phyloP scores from a whole-genome alignment of 176 grass and related monocot species.

The Oryza punctata region DNA sequence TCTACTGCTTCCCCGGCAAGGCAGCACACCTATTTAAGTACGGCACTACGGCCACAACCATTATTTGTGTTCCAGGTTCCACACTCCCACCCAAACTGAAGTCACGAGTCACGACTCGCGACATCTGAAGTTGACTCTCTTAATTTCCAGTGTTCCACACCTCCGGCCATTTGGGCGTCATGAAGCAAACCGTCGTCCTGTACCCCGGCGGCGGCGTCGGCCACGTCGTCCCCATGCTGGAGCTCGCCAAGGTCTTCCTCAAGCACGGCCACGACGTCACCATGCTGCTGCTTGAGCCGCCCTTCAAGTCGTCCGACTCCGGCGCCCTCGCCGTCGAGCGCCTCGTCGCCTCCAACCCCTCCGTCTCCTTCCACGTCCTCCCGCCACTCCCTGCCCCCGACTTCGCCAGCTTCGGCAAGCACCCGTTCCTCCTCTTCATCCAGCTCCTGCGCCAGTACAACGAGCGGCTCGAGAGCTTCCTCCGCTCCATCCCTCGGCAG shows the following conservation, averaged over 20 bases:
- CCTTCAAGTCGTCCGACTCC: constrained; percentile 21
- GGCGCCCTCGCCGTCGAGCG: background rate
- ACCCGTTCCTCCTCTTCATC: constrained; percentile 4
- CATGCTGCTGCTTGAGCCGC: constrained; percentile 26
- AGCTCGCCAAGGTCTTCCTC: constrained; percentile 24
- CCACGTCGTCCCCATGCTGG: constrained; percentile 19
- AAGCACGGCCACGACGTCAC: constrained; percentile 23
- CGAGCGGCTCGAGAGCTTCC: constrained; percentile 35
- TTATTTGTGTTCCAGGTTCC: background rate
- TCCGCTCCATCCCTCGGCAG: constrained; percentile 11
- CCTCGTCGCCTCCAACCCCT: constrained; percentile 22
- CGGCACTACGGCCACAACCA: background rate
- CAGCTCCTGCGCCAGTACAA: constrained; percentile 18
- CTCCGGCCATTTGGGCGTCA: background rate
- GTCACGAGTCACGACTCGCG: background rate
- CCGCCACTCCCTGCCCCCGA: background rate
- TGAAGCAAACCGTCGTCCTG: constrained; percentile 36
- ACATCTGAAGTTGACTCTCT: background rate
- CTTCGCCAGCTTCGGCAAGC: constrained; percentile 13
- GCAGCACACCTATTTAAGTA: background rate
- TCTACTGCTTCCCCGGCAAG: background rate
- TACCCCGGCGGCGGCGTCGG: constrained; percentile 25
- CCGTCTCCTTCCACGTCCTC: constrained; percentile 28
- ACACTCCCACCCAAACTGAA: background rate
- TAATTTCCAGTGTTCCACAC: background rate